Evolutionary conservation across 805 yeast genomes (phyloP), one percentile per base, ranked within the genome.

Genomic region (Saturnispora sekii): DNA sequence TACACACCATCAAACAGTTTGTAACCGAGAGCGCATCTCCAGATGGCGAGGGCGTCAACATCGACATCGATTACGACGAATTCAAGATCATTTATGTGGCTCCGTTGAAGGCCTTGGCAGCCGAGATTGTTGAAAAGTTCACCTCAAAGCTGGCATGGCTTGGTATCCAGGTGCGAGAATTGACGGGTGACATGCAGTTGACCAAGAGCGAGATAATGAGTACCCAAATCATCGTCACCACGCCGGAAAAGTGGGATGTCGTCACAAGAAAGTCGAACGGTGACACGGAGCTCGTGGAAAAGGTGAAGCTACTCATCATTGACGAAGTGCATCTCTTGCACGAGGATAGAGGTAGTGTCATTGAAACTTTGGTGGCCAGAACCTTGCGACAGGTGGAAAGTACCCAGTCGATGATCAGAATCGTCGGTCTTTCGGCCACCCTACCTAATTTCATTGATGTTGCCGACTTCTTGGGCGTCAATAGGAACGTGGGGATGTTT

Each of bases 241-340:
- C 97, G 0, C 97, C 97, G 0, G 97, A 88, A 58, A 88, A 88
- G 61, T 88, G 97, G 97, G 97, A 88, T 65, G 97, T 93, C 2
- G 96, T 93, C 2, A 90, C 98, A 0, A 76, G 97, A 58, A 93
- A 93, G 59, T 81, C 89, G 33, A 82, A 74, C 53, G 97, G 96
- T 43, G 97, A 89, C 55, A 77, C 77, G 41, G 95, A 88, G 53
- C 63, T 89, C 39, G 85, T 86, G 2, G 77, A 84, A 10, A 88
- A 87, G 54, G 94, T 93, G 9, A 85, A 81, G 60, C 65, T 93
- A 11, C 66, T 93, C 46, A 86, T 93, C 48, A 89, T 93, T 49
- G 98, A 93, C 69, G 98, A 93, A 65, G 97, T 93, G 0, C 98
- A 93, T 71, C 68, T 93, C 57, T 71, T 93, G 43, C 97, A 93